Conservation (phyloP, 768 basidiomycete genomes). For the Tulasnella sp. region DNA sequence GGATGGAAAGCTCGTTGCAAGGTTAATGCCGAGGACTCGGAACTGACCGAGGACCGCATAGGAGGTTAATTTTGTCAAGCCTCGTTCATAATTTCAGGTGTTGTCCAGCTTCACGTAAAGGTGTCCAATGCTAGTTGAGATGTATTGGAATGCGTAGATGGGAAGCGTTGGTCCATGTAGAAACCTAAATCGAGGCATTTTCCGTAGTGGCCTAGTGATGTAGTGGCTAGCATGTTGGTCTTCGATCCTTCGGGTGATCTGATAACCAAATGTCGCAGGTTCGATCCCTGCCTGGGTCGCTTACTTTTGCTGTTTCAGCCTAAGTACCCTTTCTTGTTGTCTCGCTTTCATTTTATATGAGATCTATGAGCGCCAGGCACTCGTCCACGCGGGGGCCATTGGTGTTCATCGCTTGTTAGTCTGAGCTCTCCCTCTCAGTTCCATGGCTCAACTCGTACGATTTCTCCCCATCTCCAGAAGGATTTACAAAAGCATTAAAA, state of each 20-base stretch:
- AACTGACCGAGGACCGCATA: background rate
- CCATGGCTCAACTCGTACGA: too few relatives aligned
- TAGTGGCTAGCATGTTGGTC: slow-evolving; percentile 29
- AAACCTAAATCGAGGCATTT: too few relatives aligned
- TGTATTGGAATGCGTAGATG: background rate
- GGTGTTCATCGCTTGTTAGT: too few relatives aligned
- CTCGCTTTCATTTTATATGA: too few relatives aligned
- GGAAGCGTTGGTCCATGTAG: background rate
- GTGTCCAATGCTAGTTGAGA: background rate
- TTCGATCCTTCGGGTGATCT: slow-evolving; percentile 19
- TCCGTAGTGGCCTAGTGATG: slow-evolving; percentile 21
- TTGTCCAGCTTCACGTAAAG: background rate
- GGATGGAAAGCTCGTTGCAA: background rate
- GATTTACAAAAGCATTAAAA: too few relatives aligned
- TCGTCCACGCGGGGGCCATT: too few relatives aligned
- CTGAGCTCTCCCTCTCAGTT: too few relatives aligned
- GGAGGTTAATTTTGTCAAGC: too few relatives aligned
- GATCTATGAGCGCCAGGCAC: too few relatives aligned
- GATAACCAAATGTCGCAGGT: slow-evolving; percentile 29
- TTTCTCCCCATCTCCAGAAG: too few relatives aligned
- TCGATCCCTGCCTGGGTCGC: slow-evolving; percentile 28
- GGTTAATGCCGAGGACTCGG: background rate
- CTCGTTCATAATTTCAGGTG: too few relatives aligned
- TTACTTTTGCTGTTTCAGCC: slow-evolving; percentile 1
- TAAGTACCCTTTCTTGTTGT: too few relatives aligned